Evolutionary conservation across 2,329 filamentous ascomycete species (phyloP), one percentile per base, ranked within the genome.

Genomic region (Truncatella angustata): DNA sequence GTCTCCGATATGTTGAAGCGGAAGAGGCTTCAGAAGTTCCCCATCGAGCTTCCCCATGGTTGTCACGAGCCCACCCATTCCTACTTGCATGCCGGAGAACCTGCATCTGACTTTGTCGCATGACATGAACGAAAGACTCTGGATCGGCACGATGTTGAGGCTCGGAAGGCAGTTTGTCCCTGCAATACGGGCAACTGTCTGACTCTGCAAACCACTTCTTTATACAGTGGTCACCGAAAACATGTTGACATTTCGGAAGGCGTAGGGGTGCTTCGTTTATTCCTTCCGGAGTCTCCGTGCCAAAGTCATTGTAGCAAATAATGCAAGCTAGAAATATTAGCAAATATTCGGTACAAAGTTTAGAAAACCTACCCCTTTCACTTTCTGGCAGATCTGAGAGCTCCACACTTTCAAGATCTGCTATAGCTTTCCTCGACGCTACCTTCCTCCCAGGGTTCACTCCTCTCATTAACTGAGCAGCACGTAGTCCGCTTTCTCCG

Each of bases 231-330:
- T 85, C 76, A 16, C 84, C 84, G 63, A 87, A 87, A 5, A 86
- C 65, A 58, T 87, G 84, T 57, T 80, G 82, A 71, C 84, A 87
- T 57, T 75, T 79, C 2, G 84, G 83, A 16, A 86, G 66, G 18
- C 80, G 78, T 14, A 86, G 64, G 1, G 84, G 80, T 3, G 67
- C 70, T 61, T 87, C 84, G 42, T 71, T 74, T 18, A 80, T 66
- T 1, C 82, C 82, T 56, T 86, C 84, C 0, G 82, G 81, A 24
- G 77, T 82, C 52, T 70, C 64, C 12, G 76, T 70, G 30, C 80
- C 81, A 58, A 79, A 85, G 7, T 84, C 80, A 56, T 84, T 85
- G 61, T 86, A 86, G 67, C 83, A 86, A 53, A 86, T 86, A 18
- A 81, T 75, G 61, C 83, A 86, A 12, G 68, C 82, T 86, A 56